Evolutionary conservation across 805 yeast genomes (phyloP).

Genomic region (Starmerella potacharoeniae): DNA sequence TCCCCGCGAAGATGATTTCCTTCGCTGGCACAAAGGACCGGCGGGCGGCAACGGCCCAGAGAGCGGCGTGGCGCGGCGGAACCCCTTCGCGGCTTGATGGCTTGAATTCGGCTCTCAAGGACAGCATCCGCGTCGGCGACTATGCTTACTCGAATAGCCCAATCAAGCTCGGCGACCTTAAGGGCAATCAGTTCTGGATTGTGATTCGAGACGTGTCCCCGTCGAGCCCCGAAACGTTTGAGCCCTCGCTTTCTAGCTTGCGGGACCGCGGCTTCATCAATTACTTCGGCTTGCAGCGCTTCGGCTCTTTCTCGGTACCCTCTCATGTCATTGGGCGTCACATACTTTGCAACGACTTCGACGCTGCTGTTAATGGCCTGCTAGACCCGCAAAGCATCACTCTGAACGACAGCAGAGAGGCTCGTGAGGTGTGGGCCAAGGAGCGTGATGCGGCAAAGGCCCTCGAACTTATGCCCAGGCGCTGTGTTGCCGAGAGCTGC

Average conservation of each 20-base stretch:
- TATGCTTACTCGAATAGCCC: constrained; percentile 54
- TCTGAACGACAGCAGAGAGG: constrained; percentile 69
- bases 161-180: constrained; percentile 67
- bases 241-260: constrained; percentile 42
- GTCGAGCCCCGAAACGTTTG: constrained; percentile 32
- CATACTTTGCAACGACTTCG: constrained; percentile 64
- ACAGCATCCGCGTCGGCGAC: constrained; percentile 71
- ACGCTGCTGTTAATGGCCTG: constrained; percentile 64
- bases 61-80: constrained; percentile 49
- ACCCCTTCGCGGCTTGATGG: constrained; percentile 59
- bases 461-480: constrained; percentile 67
- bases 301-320: constrained; percentile 89
- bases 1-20: constrained; percentile 59
- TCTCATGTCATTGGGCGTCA: constrained; percentile 77
- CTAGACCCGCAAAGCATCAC: constrained; percentile 78
- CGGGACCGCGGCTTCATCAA: constrained; percentile 70
- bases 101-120: constrained; percentile 54
- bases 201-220: constrained; percentile 63
- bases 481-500: constrained; percentile 74
- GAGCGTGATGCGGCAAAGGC: constrained; percentile 57
- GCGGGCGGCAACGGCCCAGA: constrained; percentile 89
- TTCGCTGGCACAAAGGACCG: constrained; percentile 96
- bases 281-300: constrained; percentile 96
- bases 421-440: constrained; percentile 70
- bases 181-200: constrained; percentile 81